These are phyloP conservation scores for Alternaria sp. DNA, from an alignment of 2,329 filamentous ascomycete species.

Conservation along the genomic window DNA sequence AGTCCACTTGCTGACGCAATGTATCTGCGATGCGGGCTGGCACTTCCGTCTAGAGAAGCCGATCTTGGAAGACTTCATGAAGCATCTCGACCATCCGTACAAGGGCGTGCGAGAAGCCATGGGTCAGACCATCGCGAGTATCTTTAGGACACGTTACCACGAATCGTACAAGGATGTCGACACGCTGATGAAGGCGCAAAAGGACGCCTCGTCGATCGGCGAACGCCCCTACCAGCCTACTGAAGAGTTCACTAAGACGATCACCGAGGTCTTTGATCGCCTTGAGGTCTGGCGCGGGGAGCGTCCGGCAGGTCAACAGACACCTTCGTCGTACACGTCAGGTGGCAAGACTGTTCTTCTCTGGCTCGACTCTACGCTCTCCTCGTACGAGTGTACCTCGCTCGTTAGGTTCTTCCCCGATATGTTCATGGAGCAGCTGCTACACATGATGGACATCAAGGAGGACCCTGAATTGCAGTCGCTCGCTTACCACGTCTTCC, in stretches of 20 bases:
- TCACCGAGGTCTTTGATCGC: slow-evolving; percentile 76
- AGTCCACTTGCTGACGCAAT: slow-evolving; percentile 86
- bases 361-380: slow-evolving; percentile 91
- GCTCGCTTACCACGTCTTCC: slow-evolving; percentile 94
- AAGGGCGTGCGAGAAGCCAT: slow-evolving; percentile 96
- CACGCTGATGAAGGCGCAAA: slow-evolving; percentile 78
- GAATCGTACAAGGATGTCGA: slow-evolving; percentile 87
- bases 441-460: slow-evolving; percentile 99
- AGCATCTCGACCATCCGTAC: slow-evolving; percentile 94
- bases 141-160: slow-evolving; percentile 90
- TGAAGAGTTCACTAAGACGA: slow-evolving; percentile 73
- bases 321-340: slow-evolving; percentile 91
- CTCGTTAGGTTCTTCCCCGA: slow-evolving; percentile 90
- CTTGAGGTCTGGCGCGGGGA: slow-evolving; percentile 89
- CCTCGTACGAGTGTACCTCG: slow-evolving; percentile 90
- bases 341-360: slow-evolving; percentile 94
- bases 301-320: slow-evolving; percentile 85
- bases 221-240: slow-evolving; percentile 81
- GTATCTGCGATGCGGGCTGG: slow-evolving; percentile 89
- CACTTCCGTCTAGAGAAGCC: slow-evolving; percentile 92
- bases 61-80: slow-evolving; percentile 85
- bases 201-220: slow-evolving; percentile 79
- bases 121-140: slow-evolving; percentile 83
- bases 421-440: slow-evolving; percentile 85
- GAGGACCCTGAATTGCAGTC: slow-evolving; percentile 96